phyloP scores from a whole-genome alignment of 2,329 filamentous ascomycete species.

The Phaeosphaeriaceae sp. region DNA sequence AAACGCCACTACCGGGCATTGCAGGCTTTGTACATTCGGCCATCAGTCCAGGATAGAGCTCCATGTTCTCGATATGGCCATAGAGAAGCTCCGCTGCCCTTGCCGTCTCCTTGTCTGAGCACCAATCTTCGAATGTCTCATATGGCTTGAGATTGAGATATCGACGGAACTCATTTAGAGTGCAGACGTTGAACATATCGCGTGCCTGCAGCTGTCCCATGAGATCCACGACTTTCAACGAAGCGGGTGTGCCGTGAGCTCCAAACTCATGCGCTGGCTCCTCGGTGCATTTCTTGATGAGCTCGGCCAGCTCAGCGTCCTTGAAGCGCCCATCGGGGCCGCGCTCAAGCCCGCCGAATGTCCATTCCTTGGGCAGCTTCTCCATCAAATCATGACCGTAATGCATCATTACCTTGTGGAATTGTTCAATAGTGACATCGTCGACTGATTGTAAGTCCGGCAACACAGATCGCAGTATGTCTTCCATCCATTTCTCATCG shows the following conservation, averaged over 20 bases:
- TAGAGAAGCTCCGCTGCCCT: slow-evolving; percentile 65
- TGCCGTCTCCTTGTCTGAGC: slow-evolving; percentile 74
- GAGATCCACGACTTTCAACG: slow-evolving; percentile 77
- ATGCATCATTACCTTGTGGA: slow-evolving; percentile 45
- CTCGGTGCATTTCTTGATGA: slow-evolving; percentile 71
- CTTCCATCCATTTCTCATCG: slow-evolving; percentile 80
- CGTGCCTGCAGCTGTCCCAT: slow-evolving; percentile 78
- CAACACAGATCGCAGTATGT: slow-evolving; percentile 44
- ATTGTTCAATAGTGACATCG: slow-evolving; percentile 43
- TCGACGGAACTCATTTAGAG: slow-evolving; percentile 82
- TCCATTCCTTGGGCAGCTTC: slow-evolving; percentile 70
- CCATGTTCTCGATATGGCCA: slow-evolving; percentile 78
- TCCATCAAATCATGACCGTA: slow-evolving; percentile 62
- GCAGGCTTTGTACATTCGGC: slow-evolving; percentile 79
- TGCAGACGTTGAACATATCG: slow-evolving; percentile 74
- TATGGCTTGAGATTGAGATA: slow-evolving; percentile 81
- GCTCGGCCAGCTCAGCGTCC: slow-evolving; percentile 77
- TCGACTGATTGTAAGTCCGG: slow-evolving; percentile 38
- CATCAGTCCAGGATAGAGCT: slow-evolving; percentile 80
- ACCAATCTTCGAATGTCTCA: slow-evolving; percentile 82
- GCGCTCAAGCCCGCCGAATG: slow-evolving; percentile 71
- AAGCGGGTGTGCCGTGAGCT: slow-evolving; percentile 72
- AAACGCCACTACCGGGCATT: slow-evolving; percentile 65
- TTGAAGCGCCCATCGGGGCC: slow-evolving; percentile 70
- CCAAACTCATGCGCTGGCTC: slow-evolving; percentile 66